These are phyloP conservation scores for Zygotorulaspora mrakii DNA, from an alignment of 1,139 yeast genomes.

Conservation along the genomic window DNA sequence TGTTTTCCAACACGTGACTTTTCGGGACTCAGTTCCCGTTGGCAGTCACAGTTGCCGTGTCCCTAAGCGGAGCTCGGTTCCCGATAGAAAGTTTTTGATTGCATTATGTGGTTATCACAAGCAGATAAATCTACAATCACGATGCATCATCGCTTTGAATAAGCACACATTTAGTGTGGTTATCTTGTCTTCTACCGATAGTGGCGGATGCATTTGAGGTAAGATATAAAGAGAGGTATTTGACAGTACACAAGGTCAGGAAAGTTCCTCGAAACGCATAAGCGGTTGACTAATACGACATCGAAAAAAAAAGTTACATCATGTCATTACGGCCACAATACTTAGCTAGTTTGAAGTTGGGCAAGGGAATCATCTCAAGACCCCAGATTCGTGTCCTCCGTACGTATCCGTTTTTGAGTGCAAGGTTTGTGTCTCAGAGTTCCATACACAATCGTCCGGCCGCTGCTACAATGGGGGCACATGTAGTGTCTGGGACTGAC, in stretches of 20 bases:
- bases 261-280: too few relatives aligned
- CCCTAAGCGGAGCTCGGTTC: slow-evolving; percentile 6
- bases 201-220: too few relatives aligned
- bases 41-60: background rate
- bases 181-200: too few relatives aligned
- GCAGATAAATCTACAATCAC: too few relatives aligned
- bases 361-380: background rate
- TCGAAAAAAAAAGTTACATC: too few relatives aligned
- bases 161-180: too few relatives aligned
- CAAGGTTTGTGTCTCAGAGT: slow-evolving; percentile 20
- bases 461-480: slow-evolving; percentile 8
- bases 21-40: slow-evolving; percentile 15
- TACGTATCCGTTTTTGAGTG: background rate
- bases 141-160: too few relatives aligned
- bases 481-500: background rate
- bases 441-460: slow-evolving; percentile 18
- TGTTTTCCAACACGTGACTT: slow-evolving; percentile 14
- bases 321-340: too few relatives aligned
- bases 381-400: background rate
- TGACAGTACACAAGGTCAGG: too few relatives aligned
- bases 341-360: background rate
- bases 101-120: background rate
- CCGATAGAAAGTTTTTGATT: slow-evolving; percentile 4
- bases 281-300: too few relatives aligned
- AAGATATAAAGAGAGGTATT: too few relatives aligned